phyloP scores from a whole-genome alignment of 345 rosid genomes.

The Kernera saxatilis region DNA sequence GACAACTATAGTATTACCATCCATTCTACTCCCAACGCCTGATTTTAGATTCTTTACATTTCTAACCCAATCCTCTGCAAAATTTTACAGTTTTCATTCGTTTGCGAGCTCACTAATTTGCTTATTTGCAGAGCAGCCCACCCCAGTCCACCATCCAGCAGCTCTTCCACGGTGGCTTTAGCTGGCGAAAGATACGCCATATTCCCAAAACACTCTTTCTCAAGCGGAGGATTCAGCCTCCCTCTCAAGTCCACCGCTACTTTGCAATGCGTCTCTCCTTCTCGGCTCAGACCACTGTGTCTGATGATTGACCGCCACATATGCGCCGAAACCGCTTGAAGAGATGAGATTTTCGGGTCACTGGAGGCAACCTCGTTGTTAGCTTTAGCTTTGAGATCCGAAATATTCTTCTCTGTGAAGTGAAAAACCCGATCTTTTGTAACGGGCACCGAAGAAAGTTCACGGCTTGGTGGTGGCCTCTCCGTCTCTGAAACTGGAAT shows the following conservation, averaged over 20 bases:
- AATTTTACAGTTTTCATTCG: not conserved
- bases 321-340: conserved; percentile 41
- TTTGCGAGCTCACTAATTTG: not conserved
- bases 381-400: conserved; percentile 36
- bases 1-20: not conserved
- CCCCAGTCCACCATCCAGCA: not conserved
- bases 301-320: conserved; percentile 30
- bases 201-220: conserved; percentile 37
- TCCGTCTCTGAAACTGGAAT: conserved; percentile 16
- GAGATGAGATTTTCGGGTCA: conserved; percentile 27
- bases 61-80: conserved; percentile 4
- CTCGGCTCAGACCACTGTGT: not conserved
- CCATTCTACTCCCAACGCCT: not conserved
- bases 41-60: not conserved
- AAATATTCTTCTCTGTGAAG: conserved; percentile 24
- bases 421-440: conserved; percentile 34
- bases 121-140: not conserved
- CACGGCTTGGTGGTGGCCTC: not conserved
- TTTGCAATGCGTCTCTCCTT: not conserved
- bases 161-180: not conserved
- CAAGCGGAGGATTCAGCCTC: conserved; percentile 28
- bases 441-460: not conserved
- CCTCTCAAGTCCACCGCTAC: conserved; percentile 14
- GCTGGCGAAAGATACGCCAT: not conserved
- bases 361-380: conserved; percentile 15